A percentile compares a stretch with the other conserved stretches of the same genome.
These are phyloP conservation scores for Cercospora sojina DNA, from an alignment of 2,329 filamentous ascomycete species.

Conservation along the genomic window DNA sequence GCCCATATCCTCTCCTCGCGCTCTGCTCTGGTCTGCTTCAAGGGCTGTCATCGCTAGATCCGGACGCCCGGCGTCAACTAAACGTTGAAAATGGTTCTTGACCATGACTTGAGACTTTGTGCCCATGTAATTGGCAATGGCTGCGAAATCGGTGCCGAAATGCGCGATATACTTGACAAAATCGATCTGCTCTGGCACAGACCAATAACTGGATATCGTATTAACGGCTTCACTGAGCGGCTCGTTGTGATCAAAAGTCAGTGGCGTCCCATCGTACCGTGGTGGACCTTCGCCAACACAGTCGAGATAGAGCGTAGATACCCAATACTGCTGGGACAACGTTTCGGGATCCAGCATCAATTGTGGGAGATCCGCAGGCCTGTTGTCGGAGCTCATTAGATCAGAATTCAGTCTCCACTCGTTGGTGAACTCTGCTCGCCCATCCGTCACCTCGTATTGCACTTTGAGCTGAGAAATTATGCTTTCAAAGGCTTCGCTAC, in stretches of 20 bases:
- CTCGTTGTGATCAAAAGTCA: neutral
- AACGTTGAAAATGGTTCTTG: slow-evolving; percentile 53
- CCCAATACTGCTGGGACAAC: neutral
- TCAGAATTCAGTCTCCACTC: neutral
- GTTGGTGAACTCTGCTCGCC: neutral
- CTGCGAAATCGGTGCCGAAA: slow-evolving; percentile 76
- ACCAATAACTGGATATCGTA: slow-evolving; percentile 73
- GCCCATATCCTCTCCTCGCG: slow-evolving; percentile 48
- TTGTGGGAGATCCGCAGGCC: neutral
- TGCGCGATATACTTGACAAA: slow-evolving; percentile 70
- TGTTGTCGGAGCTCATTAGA: neutral
- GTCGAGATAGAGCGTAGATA: neutral
- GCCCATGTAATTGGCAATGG: slow-evolving; percentile 75
- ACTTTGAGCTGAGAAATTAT: neutral
- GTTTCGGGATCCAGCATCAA: neutral
- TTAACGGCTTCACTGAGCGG: neutral
- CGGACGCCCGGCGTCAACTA: slow-evolving; percentile 45
- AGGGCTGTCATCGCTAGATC: slow-evolving; percentile 45
- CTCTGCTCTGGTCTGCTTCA: slow-evolving; percentile 43
- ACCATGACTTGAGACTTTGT: slow-evolving; percentile 85
- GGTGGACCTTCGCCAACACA: neutral
- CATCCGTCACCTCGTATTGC: neutral
- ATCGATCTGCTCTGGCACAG: slow-evolving; percentile 74
- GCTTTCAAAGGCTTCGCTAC: neutral
- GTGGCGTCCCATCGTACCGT: neutral